Base-by-base conservation (phyloP, 495 filamentous ascomycete genomes). In the Cenococcum geophilum region DNA sequence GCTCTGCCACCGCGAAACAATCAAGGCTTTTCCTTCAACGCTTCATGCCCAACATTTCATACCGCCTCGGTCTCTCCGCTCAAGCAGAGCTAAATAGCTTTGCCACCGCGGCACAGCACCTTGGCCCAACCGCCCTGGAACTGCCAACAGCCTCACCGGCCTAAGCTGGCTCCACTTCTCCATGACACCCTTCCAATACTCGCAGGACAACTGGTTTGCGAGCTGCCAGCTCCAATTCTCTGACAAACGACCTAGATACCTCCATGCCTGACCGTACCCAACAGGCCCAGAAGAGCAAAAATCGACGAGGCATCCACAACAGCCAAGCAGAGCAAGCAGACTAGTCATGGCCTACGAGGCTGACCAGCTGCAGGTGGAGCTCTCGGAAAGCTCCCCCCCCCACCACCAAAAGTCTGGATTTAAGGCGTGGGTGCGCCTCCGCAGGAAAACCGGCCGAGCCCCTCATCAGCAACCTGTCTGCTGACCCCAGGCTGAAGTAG, bases 291-390 rank as follows among this genome's bases (percentile, higher is more conserved):
- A 32, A 32, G 27, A 32, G 27, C 27, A 32, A 6, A 6, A 32
- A 6, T 32, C 3, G 27, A 32, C 27, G 27, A 32, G 27, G 16
- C 21, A 20, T 3, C 42, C 35, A 35, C 52, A 35, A 21, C 57
- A n/a, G 51, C 48, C 59, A 62, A 32, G 45, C 54, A 45, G 11
- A 27, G 2, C 23, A 34, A 18, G 11, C 51, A 52, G 21, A 64
- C 55, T 22, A 45, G 56, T 49, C 61, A 69, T 69, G 67, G 58
- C 56, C 67, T 52, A 58, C 27, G 63, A 61, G 59, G 60, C 63
- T 61, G 60, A 61, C 45, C 60, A 53, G 22, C 37, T 55, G 51
- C 49, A 45, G 14, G 3, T 45, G 61, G 61, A 64, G 55, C 61
- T 59, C 34, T 36, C 55, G 57, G 48, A 32, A 32, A 32, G 27